phyloP scores from a whole-genome alignment of 441 rosid species.

The Arabidopsis hybrid region DNA sequence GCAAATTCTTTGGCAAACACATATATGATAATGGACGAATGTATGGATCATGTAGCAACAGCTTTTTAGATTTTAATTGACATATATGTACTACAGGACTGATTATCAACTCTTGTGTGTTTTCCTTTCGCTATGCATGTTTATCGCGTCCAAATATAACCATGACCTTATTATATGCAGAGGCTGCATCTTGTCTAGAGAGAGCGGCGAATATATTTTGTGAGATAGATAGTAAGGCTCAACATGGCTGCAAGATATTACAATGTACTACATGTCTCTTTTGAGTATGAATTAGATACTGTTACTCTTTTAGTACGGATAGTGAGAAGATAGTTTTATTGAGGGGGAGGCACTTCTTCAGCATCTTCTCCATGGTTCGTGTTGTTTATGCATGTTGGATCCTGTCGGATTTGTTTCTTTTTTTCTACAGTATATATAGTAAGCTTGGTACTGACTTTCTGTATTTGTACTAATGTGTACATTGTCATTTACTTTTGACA shows the following conservation, averaged over 20 bases:
- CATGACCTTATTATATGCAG: slow-evolving; percentile 53
- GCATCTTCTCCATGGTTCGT: background rate
- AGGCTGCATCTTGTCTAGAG: slow-evolving; percentile 86
- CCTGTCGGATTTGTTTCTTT: background rate
- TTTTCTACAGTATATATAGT: background rate
- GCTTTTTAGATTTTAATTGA: slow-evolving; percentile 23
- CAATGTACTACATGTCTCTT: slow-evolving; percentile 59
- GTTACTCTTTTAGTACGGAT: slow-evolving; percentile 1
- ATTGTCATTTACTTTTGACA: slow-evolving; percentile 41
- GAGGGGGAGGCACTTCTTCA: background rate
- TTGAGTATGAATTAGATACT: slow-evolving; percentile 4
- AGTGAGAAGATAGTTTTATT: slow-evolving; percentile 1
- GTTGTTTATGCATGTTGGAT: slow-evolving; percentile 29
- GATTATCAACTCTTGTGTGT: slow-evolving; percentile 10
- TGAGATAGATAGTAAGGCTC: slow-evolving; percentile 84
- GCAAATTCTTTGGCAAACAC: slow-evolving; percentile 42
- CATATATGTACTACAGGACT: background rate
- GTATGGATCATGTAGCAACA: background rate
- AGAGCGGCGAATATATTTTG: slow-evolving; percentile 83
- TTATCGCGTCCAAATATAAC: slow-evolving; percentile 2
- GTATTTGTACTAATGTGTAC: slow-evolving; percentile 9
- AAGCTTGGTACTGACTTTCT: slow-evolving; percentile 14
- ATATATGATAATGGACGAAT: background rate
- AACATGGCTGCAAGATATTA: slow-evolving; percentile 97
- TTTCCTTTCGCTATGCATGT: background rate